These are phyloP conservation scores for Lentinus tigrinus DNA, from an alignment of 768 basidiomycete genomes.

Conservation along the genomic window DNA sequence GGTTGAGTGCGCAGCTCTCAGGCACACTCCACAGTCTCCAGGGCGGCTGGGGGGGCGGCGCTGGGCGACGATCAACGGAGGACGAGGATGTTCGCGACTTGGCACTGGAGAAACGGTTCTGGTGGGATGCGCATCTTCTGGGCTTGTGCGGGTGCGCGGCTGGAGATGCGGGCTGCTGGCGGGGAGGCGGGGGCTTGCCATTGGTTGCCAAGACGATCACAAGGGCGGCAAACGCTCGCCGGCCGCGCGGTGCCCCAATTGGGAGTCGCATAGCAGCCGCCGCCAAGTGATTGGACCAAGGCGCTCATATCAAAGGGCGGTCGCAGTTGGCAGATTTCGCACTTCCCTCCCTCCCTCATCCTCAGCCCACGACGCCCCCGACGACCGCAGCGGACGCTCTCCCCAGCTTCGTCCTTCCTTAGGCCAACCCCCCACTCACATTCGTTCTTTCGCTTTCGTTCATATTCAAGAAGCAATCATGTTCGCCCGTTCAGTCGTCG, in stretches of 20 bases:
- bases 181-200: not conserved
- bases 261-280: not conserved
- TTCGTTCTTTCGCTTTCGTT: constrained; percentile 25
- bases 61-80: too few species aligned
- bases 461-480: constrained; percentile 30
- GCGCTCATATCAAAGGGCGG: constrained; percentile 12
- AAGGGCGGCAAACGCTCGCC: too few species aligned
- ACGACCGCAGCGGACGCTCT: constrained; percentile 19
- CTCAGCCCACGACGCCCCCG: constrained; percentile 21
- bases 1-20: too few species aligned
- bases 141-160: too few species aligned
- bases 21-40: too few species aligned
- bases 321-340: not conserved
- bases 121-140: too few species aligned
- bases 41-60: too few species aligned
- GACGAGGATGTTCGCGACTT: too few species aligned
- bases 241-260: not conserved
- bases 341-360: constrained; percentile 3
- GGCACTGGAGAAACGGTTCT: too few species aligned
- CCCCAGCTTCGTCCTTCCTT: constrained; percentile 15
- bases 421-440: constrained; percentile 17
- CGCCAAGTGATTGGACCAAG: constrained; percentile 7
- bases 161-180: too few species aligned
- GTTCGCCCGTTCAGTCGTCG: constrained; percentile 38
- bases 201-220: not conserved